Evolutionary conservation across 495 filamentous ascomycete species (phyloP).

Genomic region (Neurospora sp.): DNA sequence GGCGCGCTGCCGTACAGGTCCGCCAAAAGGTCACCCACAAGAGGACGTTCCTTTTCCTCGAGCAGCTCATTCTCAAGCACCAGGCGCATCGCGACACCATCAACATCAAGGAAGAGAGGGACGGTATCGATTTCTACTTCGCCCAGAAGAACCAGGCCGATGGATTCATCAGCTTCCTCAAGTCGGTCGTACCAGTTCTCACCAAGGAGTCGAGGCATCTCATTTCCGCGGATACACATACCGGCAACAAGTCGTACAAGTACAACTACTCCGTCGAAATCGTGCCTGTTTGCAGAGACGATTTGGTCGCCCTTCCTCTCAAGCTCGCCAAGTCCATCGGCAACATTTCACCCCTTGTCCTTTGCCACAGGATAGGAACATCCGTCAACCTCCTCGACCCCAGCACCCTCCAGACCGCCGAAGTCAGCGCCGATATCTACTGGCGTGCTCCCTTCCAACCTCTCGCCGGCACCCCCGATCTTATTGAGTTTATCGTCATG

Average conservation of each 20-base stretch:
- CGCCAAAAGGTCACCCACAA: slow-evolving; percentile 97
- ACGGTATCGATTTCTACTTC: slow-evolving; percentile 94
- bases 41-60: slow-evolving; percentile 90
- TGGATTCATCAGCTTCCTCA: slow-evolving; percentile 83
- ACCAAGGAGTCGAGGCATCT: slow-evolving; percentile 84
- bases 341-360: slow-evolving; percentile 55
- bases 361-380: slow-evolving; percentile 87
- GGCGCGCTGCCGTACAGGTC: slow-evolving; percentile 55
- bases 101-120: slow-evolving; percentile 90
- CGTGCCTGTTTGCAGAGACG: slow-evolving; percentile 92
- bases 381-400: slow-evolving; percentile 84
- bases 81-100: slow-evolving; percentile 84
- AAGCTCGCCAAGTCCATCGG: slow-evolving; percentile 76
- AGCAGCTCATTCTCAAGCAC: slow-evolving; percentile 93
- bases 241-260: slow-evolving; percentile 80
- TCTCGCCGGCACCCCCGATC: slow-evolving; percentile 72
- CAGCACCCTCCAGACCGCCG: slow-evolving; percentile 78
- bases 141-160: slow-evolving; percentile 81
- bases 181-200: slow-evolving; percentile 64
- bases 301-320: slow-evolving; percentile 83
- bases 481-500: slow-evolving; percentile 88
- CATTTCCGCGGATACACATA: slow-evolving; percentile 90
- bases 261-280: slow-evolving; percentile 80
- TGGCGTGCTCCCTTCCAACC: slow-evolving; percentile 80
- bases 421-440: slow-evolving; percentile 68